phyloP scores from a whole-genome alignment of 805 yeast species.

The Nakazawaea peltata region DNA sequence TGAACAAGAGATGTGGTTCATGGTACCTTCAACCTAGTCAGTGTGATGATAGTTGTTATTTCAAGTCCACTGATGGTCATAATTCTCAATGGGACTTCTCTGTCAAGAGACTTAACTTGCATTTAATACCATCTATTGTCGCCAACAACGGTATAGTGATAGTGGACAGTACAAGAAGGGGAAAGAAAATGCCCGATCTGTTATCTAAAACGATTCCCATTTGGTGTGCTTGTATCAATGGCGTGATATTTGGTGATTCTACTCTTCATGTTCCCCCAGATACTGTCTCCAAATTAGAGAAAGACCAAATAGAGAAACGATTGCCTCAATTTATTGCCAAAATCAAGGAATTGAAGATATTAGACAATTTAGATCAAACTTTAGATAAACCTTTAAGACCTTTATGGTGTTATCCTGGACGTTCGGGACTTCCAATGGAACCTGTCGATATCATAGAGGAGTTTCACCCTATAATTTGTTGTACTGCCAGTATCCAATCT shows the following conservation, averaged over 20 bases:
- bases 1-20: slow-evolving; percentile 81
- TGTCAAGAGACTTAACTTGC: slow-evolving; percentile 64
- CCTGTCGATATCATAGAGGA: slow-evolving; percentile 20
- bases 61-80: slow-evolving; percentile 92
- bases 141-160: slow-evolving; percentile 42
- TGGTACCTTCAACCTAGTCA: slow-evolving; percentile 63
- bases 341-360: slow-evolving; percentile 30
- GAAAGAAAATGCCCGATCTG: slow-evolving; percentile 82
- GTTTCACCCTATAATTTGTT: slow-evolving; percentile 36
- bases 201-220: slow-evolving; percentile 82
- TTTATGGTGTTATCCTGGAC: slow-evolving; percentile 62
- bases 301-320: slow-evolving; percentile 34
- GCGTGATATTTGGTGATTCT: slow-evolving; percentile 33
- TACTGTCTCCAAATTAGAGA: slow-evolving; percentile 53
- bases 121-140: slow-evolving; percentile 44
- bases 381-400: slow-evolving; percentile 51
- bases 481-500: slow-evolving; percentile 56
- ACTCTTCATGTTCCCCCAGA: slow-evolving; percentile 37
- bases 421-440: slow-evolving; percentile 26
- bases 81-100: slow-evolving; percentile 75
- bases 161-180: slow-evolving; percentile 81
- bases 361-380: slow-evolving; percentile 25
- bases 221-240: slow-evolving; percentile 80
- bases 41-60: slow-evolving; percentile 48
- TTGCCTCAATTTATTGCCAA: slow-evolving; percentile 42